Conservation (phyloP, 1,284 basidiomycete genomes). For the Puccinia brachypodii region DNA sequence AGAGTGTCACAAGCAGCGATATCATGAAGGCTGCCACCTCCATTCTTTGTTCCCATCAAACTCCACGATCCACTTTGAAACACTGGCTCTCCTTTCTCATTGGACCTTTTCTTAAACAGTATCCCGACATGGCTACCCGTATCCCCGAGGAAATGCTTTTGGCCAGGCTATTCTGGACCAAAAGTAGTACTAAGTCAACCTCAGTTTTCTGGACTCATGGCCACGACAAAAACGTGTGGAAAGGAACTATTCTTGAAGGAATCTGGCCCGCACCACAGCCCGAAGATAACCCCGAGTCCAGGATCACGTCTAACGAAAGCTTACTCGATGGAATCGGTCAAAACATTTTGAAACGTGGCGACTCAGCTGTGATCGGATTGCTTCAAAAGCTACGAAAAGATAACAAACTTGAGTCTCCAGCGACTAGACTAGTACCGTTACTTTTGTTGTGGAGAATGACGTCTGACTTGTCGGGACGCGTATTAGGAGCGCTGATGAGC, state of each 20-base stretch:
- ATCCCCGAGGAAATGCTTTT: slow-evolving; percentile 36
- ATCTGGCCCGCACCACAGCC: background rate
- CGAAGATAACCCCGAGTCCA: slow-evolving; percentile 12
- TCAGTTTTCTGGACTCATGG: slow-evolving; percentile 24
- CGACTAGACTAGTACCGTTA: slow-evolving; percentile 31
- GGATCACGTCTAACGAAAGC: slow-evolving; percentile 27
- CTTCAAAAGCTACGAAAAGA: slow-evolving; percentile 24
- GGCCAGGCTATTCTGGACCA: slow-evolving; percentile 38
- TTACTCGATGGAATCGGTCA: slow-evolving; percentile 21
- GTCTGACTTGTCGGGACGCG: background rate
- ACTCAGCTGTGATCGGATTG: slow-evolving; percentile 5
- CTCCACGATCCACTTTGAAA: slow-evolving; percentile 24
- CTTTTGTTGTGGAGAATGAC: slow-evolving; percentile 21
- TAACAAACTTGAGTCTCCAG: slow-evolving; percentile 1
- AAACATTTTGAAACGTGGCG: slow-evolving; percentile 26
- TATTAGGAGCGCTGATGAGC: slow-evolving; percentile 22
- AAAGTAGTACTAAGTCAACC: slow-evolving; percentile 37
- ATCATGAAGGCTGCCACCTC: slow-evolving; percentile 8
- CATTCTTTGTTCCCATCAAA: slow-evolving; percentile 7
- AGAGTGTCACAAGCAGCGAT: background rate
- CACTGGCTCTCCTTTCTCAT: slow-evolving; percentile 36
- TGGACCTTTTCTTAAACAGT: slow-evolving; percentile 4
- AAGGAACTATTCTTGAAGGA: slow-evolving; percentile 44
- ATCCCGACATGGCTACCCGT: slow-evolving; percentile 30
- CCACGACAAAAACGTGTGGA: slow-evolving; percentile 2